Evolutionary conservation across 192 early-diverging fungal genomes (phyloP), one percentile per base, ranked within the genome.

Genomic region (Backusella psychrophila): DNA sequence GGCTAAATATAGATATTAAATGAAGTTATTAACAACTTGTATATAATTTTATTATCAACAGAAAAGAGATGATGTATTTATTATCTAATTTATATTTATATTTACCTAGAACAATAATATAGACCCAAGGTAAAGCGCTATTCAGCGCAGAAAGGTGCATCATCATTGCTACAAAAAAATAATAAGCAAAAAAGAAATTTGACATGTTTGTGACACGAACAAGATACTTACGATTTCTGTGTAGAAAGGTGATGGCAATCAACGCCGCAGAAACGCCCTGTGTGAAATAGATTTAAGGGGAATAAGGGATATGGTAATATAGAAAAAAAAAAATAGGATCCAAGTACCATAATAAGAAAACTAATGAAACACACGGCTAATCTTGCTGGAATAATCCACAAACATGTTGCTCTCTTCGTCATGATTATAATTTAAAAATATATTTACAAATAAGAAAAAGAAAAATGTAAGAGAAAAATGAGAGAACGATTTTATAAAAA

Each of bases 171-270:
- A 70, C 17, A 46, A 12, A 14, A n/a, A 0, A 0, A 66, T 21
- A 29, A 44, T 38, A n/a, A 34, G 26, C 21, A 29, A 26, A n/a
- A 9, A 26, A 63, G 39, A n/a, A 69, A n/a, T n/a, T 36, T 17
- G 70, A 44, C 39, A 49, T 71, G 5, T 29, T 19, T 71, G 23
- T 63, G 56, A 63, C 23, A 71, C 70, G 41, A 23, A 41, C 3
- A 36, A 33, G n/a, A 69, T 23, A 66, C 74, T 71, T 77, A 77
- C 75, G 79, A 65, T 81, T 81, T 71, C 77, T 81, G 41, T 80
- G 44, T 71, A 66, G 46, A 39, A 80, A 70, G 12, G 79, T 80
- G 4, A 67, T 36, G 42, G 66, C 67, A 19, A 80, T 33, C 23
- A 80, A 63, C 23, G 42, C 52, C 42, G 56, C 56, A 12, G 79